Conservation (phyloP, 768 basidiomycete genomes). For the Russula sp. region DNA sequence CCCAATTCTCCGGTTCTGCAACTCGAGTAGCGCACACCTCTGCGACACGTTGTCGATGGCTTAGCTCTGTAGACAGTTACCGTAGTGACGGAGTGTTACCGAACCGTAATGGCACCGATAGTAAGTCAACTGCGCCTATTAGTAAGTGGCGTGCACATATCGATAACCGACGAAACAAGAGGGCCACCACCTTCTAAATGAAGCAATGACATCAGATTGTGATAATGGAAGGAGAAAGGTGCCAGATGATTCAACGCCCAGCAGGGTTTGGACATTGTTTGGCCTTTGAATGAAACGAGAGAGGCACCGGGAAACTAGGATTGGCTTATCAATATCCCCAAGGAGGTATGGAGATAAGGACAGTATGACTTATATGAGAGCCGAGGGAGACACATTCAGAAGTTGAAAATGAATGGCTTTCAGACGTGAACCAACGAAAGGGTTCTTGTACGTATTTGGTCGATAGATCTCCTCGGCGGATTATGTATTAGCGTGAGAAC, state of each 20-base stretch:
- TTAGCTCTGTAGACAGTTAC: background rate
- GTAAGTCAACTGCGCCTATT: background rate
- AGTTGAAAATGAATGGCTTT: constrained; percentile 20
- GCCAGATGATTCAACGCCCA: background rate
- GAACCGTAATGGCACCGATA: background rate
- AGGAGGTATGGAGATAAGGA: background rate
- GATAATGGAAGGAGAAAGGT: background rate
- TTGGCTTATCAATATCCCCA: background rate
- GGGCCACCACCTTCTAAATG: background rate
- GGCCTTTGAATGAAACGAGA: background rate
- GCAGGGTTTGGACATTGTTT: background rate
- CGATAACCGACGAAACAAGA: constrained; percentile 1
- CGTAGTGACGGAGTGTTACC: background rate
- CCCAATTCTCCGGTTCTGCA: background rate
- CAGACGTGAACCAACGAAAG: background rate
- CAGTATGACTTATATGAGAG: background rate
- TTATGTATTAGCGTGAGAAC: constrained; percentile 5
- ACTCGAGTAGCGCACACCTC: background rate
- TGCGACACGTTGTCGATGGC: background rate
- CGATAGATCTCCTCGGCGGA: constrained; percentile 21
- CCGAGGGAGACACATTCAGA: background rate
- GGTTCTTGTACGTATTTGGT: constrained; percentile 5
- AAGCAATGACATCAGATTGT: background rate
- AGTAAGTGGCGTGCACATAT: background rate
- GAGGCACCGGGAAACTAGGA: background rate